Percentiles rank a stretch among this genome's conserved stretches.
phyloP scores from a whole-genome alignment of 768 basidiomycete genomes.

The Arthromyces matolae region DNA sequence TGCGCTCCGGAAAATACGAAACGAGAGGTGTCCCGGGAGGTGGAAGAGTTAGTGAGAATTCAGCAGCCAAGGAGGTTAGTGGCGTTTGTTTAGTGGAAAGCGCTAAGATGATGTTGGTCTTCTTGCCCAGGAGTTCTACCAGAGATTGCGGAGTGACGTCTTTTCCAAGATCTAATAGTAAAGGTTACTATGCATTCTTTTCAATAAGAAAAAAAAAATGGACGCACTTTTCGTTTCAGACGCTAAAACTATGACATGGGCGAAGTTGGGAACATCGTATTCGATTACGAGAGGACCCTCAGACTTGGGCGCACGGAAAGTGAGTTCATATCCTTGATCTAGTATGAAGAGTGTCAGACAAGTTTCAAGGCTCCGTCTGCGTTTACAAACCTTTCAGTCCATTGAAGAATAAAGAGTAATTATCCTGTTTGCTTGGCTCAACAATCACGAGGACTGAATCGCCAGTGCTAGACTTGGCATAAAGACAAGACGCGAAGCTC shows the following conservation, averaged over 20 bases:
- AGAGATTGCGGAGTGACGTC: conserved; percentile 84
- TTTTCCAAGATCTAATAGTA: conserved; percentile 54
- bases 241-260: conserved; percentile 84
- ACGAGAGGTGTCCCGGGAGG: conserved; percentile 80
- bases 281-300: conserved; percentile 60
- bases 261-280: conserved; percentile 71
- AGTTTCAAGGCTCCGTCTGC: conserved; percentile 1
- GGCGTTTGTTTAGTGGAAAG: conserved; percentile 75
- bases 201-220: neutral
- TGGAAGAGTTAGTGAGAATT: conserved; percentile 88
- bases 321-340: conserved; percentile 85
- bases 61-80: conserved; percentile 74
- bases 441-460: conserved; percentile 82
- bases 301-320: conserved; percentile 82
- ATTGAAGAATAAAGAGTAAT: conserved; percentile 82
- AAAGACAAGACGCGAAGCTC: conserved; percentile 25
- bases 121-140: conserved; percentile 60
- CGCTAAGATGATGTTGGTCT: conserved; percentile 81
- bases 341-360: neutral
- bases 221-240: conserved; percentile 80
- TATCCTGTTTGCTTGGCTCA: conserved; percentile 64
- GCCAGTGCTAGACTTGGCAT: conserved; percentile 76
- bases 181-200: neutral
- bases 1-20: conserved; percentile 79
- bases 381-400: conserved; percentile 61